phyloP scores from a whole-genome alignment of 1,284 basidiomycete genomes.

The Ganoderma multipileum region DNA sequence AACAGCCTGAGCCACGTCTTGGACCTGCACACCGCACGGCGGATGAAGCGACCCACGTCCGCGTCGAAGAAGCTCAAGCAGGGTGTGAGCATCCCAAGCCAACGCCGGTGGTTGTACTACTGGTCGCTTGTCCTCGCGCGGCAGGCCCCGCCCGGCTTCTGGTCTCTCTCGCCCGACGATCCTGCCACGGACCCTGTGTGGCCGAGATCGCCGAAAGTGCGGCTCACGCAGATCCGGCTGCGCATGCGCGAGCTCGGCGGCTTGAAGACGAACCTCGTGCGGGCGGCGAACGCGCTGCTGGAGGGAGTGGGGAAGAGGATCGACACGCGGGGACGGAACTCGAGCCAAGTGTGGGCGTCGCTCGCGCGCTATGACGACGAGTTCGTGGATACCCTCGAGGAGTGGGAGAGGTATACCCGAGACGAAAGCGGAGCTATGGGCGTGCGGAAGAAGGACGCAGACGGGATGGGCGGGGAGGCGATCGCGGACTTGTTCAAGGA shows the following conservation, averaged over 20 bases:
- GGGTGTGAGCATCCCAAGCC: slow-evolving; percentile 80
- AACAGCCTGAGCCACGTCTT: slow-evolving; percentile 64
- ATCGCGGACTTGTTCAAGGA: slow-evolving; percentile 54
- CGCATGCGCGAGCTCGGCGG: slow-evolving; percentile 64
- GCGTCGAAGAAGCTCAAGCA: slow-evolving; percentile 55
- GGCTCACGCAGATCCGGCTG: slow-evolving; percentile 59
- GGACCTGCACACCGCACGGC: slow-evolving; percentile 69
- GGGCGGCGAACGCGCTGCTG: slow-evolving; percentile 61
- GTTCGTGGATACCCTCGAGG: slow-evolving; percentile 65
- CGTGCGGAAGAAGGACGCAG: slow-evolving; percentile 44
- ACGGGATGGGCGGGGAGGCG: slow-evolving; percentile 45
- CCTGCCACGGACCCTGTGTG: slow-evolving; percentile 5
- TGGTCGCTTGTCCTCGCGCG: slow-evolving; percentile 72
- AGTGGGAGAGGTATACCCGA: slow-evolving; percentile 63
- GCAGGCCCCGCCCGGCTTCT: slow-evolving; percentile 58
- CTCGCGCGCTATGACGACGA: slow-evolving; percentile 80
- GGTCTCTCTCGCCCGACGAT: slow-evolving; percentile 38
- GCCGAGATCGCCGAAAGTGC: slow-evolving; percentile 35
- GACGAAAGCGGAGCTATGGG: slow-evolving; percentile 49
- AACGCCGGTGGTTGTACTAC: slow-evolving; percentile 75
- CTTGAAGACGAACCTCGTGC: slow-evolving; percentile 57
- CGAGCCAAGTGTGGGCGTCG: slow-evolving; percentile 71
- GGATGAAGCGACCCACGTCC: slow-evolving; percentile 65
- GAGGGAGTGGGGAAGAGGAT: slow-evolving; percentile 48
- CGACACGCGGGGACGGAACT: slow-evolving; percentile 32